phyloP scores from a whole-genome alignment of 140 eudicot species.

The Stevia rebaudiana region DNA sequence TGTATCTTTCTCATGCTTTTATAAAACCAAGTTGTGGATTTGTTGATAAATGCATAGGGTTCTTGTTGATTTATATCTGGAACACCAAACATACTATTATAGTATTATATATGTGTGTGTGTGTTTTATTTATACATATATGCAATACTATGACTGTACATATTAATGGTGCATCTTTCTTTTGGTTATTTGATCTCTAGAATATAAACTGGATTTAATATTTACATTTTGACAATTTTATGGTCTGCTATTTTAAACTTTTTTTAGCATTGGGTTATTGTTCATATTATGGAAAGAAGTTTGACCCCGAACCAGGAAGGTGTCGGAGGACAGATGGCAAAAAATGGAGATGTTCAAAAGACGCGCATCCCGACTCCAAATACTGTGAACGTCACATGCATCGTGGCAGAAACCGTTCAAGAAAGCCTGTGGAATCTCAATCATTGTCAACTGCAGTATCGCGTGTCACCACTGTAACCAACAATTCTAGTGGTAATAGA shows the following conservation, averaged over 20 bases:
- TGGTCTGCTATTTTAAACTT: background rate
- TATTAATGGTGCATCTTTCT: background rate
- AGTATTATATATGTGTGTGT: background rate
- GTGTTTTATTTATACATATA: background rate
- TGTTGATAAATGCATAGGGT: slow-evolving; percentile 6
- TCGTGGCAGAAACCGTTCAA: slow-evolving; percentile 98
- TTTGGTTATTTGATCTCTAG: background rate
- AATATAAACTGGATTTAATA: background rate
- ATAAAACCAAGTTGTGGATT: background rate
- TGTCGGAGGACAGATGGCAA: slow-evolving; percentile 92
- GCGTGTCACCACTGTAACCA: slow-evolving; percentile 43
- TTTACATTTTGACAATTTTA: background rate
- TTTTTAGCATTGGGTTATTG: slow-evolving; percentile 67
- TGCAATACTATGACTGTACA: background rate
- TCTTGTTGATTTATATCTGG: background rate
- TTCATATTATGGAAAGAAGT: slow-evolving; percentile 86
- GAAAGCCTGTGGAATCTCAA: slow-evolving; percentile 99
- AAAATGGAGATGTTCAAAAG: slow-evolving; percentile 94
- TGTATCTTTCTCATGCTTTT: background rate
- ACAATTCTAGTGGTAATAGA: slow-evolving; percentile 42
- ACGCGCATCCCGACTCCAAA: slow-evolving; percentile 87
- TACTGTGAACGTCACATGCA: slow-evolving; percentile 98
- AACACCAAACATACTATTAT: background rate
- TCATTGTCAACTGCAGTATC: slow-evolving; percentile 59
- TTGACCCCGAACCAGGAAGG: slow-evolving; percentile 93